phyloP scores from a whole-genome alignment of 2,329 filamentous ascomycete genomes.

The Boeremia lycopersici region DNA sequence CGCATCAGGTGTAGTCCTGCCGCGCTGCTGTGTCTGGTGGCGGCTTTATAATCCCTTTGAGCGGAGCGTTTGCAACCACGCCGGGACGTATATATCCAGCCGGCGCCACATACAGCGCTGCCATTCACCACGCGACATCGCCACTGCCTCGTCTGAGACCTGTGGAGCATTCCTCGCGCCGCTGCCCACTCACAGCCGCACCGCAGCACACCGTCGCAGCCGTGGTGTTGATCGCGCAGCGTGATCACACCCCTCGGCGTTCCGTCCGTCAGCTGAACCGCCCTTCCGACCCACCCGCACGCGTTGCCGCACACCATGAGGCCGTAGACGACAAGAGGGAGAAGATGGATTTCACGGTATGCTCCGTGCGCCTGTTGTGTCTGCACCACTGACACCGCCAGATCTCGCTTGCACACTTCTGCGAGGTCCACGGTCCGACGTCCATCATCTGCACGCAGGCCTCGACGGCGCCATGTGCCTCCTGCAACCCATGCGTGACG shows the following conservation, averaged over 20 bases:
- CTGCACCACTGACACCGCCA: conserved; percentile 39
- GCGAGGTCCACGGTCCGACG: conserved; percentile 66
- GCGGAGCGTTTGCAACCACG: conserved; percentile 25
- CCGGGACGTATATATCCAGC: conserved; percentile 10
- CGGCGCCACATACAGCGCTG: conserved; percentile 14
- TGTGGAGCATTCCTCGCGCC: conserved; percentile 26
- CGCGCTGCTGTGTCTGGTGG: conserved; percentile 18
- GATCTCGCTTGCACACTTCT: conserved; percentile 68
- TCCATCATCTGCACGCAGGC: conserved; percentile 67
- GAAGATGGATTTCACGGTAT: conserved; percentile 51
- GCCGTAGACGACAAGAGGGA: conserved; percentile 34
- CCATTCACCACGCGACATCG: conserved; percentile 27
- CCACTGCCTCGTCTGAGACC: conserved; percentile 30
- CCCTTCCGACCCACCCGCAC: conserved; percentile 33
- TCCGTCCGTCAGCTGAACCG: conserved; percentile 45
- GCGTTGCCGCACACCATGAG: conserved; percentile 35
- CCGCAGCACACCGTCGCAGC: conserved; percentile 1
- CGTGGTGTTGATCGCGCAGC: background rate
- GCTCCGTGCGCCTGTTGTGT: conserved; percentile 1
- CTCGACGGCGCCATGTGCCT: conserved; percentile 59
- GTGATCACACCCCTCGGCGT: conserved; percentile 21
- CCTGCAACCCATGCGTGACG: conserved; percentile 57
- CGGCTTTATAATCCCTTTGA: conserved; percentile 24
- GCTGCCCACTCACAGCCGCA: conserved; percentile 15
- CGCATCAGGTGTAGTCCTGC: conserved; percentile 15